Conservation (phyloP, 192 early-diverging fungal genomes). For the Coemansia sp. region DNA sequence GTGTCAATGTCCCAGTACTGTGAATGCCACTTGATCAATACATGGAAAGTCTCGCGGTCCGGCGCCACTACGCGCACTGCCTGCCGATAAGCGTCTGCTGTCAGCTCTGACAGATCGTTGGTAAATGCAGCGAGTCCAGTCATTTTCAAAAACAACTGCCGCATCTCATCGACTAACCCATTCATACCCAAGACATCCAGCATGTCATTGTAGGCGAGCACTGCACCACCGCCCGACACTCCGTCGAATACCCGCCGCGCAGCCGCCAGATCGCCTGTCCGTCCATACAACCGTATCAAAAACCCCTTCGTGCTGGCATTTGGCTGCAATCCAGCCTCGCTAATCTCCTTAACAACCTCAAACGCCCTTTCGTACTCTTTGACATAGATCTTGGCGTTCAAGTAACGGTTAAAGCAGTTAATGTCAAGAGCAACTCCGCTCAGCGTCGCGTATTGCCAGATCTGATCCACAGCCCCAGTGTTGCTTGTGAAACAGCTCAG, state of each 20-base stretch:
- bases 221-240: constrained; percentile 6
- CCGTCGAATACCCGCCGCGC: constrained; percentile 29
- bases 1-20: constrained; percentile 46
- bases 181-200: constrained; percentile 45
- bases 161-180: constrained; percentile 50
- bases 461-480: constrained; percentile 13
- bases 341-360: constrained; percentile 20
- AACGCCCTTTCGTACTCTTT: constrained; percentile 25
- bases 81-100: not conserved
- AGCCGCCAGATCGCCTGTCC: constrained; percentile 29
- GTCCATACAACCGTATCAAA: constrained; percentile 30
- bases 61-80: constrained; percentile 4
- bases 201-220: constrained; percentile 33
- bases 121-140: constrained; percentile 2
- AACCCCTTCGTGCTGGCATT: constrained; percentile 19
- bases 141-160: constrained; percentile 16
- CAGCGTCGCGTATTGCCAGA: constrained; percentile 46
- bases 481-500: constrained; percentile 17
- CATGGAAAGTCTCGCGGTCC: constrained; percentile 30
- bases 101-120: not conserved
- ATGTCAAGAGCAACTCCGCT: constrained; percentile 27
- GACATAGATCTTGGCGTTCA: constrained; percentile 13
- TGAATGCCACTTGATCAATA: constrained; percentile 41
- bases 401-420: constrained; percentile 33
- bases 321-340: constrained; percentile 16